These are phyloP conservation scores for Nakazawaea molendinolei DNA, from an alignment of 805 yeast species.

Conservation along the genomic window DNA sequence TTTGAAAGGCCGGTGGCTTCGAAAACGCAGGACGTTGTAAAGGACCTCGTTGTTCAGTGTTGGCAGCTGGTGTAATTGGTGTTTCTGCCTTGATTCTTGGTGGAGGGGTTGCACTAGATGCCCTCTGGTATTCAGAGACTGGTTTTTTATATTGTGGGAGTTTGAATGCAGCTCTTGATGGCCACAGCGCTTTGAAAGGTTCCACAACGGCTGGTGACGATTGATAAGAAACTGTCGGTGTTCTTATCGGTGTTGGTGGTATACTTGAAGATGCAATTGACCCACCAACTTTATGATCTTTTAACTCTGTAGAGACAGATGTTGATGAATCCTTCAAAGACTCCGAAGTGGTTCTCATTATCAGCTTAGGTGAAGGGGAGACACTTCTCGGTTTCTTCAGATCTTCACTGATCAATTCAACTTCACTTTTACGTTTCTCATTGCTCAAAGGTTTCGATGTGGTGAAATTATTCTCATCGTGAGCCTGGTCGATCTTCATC, in stretches of 20 bases:
- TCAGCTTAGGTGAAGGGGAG: background rate
- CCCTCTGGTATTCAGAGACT: too few species aligned
- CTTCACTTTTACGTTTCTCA: constrained; percentile 7
- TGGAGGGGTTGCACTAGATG: too few species aligned
- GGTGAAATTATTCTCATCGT: background rate
- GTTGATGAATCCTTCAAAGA: too few species aligned
- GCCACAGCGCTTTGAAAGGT: constrained; percentile 11
- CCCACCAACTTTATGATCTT: constrained; percentile 3
- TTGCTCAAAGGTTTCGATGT: background rate
- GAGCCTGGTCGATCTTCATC: too few species aligned
- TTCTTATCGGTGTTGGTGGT: constrained; percentile 9
- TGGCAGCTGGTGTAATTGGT: background rate
- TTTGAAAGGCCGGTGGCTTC: constrained; percentile 7
- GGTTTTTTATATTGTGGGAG: constrained; percentile 27
- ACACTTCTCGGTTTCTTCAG: constrained; percentile 8
- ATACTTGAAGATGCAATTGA: constrained; percentile 10
- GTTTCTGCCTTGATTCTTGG: background rate
- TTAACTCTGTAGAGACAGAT: too few species aligned
- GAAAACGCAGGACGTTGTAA: constrained; percentile 9
- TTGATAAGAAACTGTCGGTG: background rate
- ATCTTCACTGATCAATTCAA: background rate
- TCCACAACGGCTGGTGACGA: constrained; percentile 3
- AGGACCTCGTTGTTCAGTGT: constrained; percentile 1
- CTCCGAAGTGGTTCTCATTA: background rate
- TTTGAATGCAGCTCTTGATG: constrained; percentile 17